Percentiles rank a stretch among this genome's conserved stretches.
Conservation (phyloP, 306 rosid genomes). For the Spatholobus suberectus region DNA sequence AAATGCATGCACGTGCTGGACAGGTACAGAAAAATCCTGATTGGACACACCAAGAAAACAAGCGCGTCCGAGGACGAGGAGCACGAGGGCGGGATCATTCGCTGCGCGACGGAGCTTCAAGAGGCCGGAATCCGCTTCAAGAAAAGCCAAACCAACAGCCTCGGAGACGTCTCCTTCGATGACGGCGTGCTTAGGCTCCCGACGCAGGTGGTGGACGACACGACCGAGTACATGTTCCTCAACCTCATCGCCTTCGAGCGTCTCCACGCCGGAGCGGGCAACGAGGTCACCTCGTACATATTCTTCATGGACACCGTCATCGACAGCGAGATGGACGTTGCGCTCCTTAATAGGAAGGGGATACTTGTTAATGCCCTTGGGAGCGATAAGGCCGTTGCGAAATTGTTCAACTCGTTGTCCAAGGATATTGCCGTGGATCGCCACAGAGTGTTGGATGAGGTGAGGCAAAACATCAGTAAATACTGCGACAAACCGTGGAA, state of each 20-base stretch:
- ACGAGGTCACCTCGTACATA: conserved; percentile 47
- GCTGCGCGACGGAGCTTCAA: conserved; percentile 53
- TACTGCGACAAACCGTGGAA: conserved; percentile 49
- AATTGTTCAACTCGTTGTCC: conserved; percentile 42
- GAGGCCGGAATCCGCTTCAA: conserved; percentile 56
- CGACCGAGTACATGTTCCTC: conserved; percentile 39
- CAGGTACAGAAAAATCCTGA: too few species aligned
- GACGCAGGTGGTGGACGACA: conserved; percentile 41
- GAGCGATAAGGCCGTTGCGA: conserved; percentile 45
- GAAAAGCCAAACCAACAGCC: conserved; percentile 34
- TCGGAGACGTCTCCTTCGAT: conserved; percentile 48
- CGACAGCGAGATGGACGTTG: conserved; percentile 51
- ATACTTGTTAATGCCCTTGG: conserved; percentile 52
- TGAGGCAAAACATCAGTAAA: conserved; percentile 33
- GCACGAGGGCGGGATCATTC: conserved; percentile 15
- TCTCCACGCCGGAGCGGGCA: conserved; percentile 50
- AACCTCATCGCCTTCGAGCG: conserved; percentile 65
- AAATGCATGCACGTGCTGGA: too few species aligned
- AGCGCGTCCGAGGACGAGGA: too few species aligned
- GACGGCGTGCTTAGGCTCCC: conserved; percentile 49
- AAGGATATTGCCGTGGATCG: conserved; percentile 38
- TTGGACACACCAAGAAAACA: too few species aligned
- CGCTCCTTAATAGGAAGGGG: conserved; percentile 17
- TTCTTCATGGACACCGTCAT: conserved; percentile 60
- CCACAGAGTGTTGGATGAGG: conserved; percentile 21